Evolutionary conservation across 1,284 basidiomycete genomes (phyloP).

Genomic region (Ceratorhiza oryzae-sativae): DNA sequence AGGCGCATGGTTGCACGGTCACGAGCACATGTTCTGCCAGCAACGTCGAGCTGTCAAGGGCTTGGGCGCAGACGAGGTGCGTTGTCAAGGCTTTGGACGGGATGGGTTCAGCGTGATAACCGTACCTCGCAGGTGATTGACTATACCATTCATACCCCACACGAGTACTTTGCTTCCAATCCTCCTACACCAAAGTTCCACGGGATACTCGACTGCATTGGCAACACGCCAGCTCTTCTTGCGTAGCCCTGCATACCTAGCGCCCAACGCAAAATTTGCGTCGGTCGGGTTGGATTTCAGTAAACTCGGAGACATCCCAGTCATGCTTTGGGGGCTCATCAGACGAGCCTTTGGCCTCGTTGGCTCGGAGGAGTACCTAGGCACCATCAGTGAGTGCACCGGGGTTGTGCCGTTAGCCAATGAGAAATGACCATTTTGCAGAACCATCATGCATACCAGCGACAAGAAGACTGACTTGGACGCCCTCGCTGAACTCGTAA

Average conservation of each 20-base stretch:
- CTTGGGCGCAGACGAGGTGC: slow-evolving; percentile 56
- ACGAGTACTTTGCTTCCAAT: slow-evolving; percentile 53
- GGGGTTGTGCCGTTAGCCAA: slow-evolving; percentile 43
- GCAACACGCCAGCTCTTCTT: slow-evolving; percentile 46
- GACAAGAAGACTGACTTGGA: slow-evolving; percentile 52
- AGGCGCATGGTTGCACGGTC: slow-evolving; percentile 62
- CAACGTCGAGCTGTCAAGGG: slow-evolving; percentile 56
- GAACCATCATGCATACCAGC: slow-evolving; percentile 46
- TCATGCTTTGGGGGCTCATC: slow-evolving; percentile 36
- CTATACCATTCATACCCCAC: slow-evolving; percentile 61
- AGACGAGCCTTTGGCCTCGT: slow-evolving; percentile 34
- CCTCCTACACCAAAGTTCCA: slow-evolving; percentile 49
- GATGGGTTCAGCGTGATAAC: background rate
- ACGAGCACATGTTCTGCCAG: slow-evolving; percentile 62
- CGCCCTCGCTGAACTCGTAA: slow-evolving; percentile 53
- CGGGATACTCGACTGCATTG: slow-evolving; percentile 49
- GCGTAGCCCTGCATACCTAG: slow-evolving; percentile 47
- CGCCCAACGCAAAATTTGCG: slow-evolving; percentile 49
- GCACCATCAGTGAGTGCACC: slow-evolving; percentile 37
- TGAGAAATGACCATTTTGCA: slow-evolving; percentile 45
- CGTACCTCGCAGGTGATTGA: slow-evolving; percentile 58
- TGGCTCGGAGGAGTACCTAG: slow-evolving; percentile 42
- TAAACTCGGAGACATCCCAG: slow-evolving; percentile 40
- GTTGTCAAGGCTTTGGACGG: slow-evolving; percentile 14
- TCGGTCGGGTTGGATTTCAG: slow-evolving; percentile 46